Evolutionary conservation across 176 grass and related monocot species (phyloP), one percentile per base, ranked within the genome.

Genomic region (Hordeum marinum): DNA sequence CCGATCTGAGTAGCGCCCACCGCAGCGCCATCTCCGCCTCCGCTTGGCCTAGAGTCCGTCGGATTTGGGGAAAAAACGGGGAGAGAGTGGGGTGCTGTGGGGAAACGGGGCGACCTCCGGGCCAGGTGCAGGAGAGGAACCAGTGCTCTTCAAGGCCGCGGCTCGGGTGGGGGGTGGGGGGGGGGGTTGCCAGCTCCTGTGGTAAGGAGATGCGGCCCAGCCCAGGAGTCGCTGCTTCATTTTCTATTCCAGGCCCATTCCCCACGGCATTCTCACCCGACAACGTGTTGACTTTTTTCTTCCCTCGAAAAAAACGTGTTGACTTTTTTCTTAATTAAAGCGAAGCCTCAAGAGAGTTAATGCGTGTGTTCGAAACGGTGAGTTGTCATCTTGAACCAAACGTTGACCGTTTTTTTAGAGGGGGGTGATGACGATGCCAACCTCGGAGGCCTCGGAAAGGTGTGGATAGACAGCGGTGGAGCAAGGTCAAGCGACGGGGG

Each of bases 1-100:
- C 39, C 23, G 85, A 91, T 83, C 76, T 91, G 50, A 91, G 76
- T 8, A 91, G 81, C 81, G 89, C 85, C 62, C 89, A 76, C 64
- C 89, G 81, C 85, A 91, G 81, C 89, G 85, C 85, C 89, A 91
- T 91, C 76, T 42, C 89, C 81, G 84, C 75, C 75, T 72, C 79
- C 58, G 40, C 37, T 72, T 60, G 27, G 75, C 68, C 68, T 59
- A 61, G 77, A 69, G 70, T 15, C 61, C 25, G 67, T 61, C 62
- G 81, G 85, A 81, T 52, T 77, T 69, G 81, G 85, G 57, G 76
- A 12, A 75, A 26, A 80, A 68, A 65, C 59, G 68, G 75, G 45
- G 78, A 55, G 39, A 11, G 42, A 15, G 17, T 50, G 9, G 57
- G 5, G 61, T 8, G 29, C 32, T 13, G 24, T 27, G 29, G 27